Base-by-base conservation (phyloP, 2,329 filamentous ascomycete species). In the Talaromyces sp. region DNA sequence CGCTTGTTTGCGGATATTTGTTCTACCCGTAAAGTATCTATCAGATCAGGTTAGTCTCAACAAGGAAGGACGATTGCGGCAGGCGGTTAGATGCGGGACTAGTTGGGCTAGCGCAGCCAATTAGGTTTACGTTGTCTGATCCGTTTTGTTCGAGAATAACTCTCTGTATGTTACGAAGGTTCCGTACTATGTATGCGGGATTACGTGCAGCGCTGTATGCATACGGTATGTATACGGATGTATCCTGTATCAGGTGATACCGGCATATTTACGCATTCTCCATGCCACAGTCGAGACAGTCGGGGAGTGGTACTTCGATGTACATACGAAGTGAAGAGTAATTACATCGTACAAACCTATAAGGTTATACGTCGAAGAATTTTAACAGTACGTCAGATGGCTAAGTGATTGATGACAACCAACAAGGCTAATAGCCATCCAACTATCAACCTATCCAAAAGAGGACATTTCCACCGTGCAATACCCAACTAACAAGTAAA, bases 1-100 rank as follows among this genome's bases (percentile, higher is more conserved):
- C 34, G 56, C 36, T 29, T 59, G 56, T 45, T 59, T 29, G 56
- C 56, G 56, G 56, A 19, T 59, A 59, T 31, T 59, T 29, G 8
- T 22, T 36, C 51, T 34, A 19, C 6, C 51, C 51, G 25, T 29
- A n/a, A n/a, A 34, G 10, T 29, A 17, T 56, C 19, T 11, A 53
- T 31, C 19, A 56, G 53, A 36, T 38, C 5, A 22, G 53, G 10
- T 38, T 56, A 56, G 53, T 25, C 53, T 56, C 31, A 56, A 38
- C 53, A 36, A 56, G 53, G 53, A 56, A 56, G 53, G 53, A 38
- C 51, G 51, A 31, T 54, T 54, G 27, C 27, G 29, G 27, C 27
- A 19, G 27, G 34, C 53, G 53, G 53, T 38, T 56, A 56, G 29
- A 25, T 36, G 53, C 53, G 53, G 53, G n/a, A 3, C 53, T 54